Percentiles rank a stretch among this genome's conserved stretches.
Evolutionary conservation across 306 rosid species (phyloP).

Genomic region (Casuarina glauca): DNA sequence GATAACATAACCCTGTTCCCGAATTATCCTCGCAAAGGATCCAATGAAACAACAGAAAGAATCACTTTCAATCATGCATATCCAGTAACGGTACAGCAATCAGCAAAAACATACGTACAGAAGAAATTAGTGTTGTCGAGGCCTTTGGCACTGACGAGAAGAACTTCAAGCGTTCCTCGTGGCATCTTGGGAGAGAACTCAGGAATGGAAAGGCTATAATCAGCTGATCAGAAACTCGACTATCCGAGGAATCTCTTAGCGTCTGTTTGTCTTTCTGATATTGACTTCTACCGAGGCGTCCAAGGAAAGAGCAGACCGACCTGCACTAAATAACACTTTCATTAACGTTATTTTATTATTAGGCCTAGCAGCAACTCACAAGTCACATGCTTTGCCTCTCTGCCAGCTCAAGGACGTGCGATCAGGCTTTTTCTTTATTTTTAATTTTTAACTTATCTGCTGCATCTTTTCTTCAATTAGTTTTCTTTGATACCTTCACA

Average conservation of each 20-base stretch:
- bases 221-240: background rate
- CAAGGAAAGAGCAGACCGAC: no score
- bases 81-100: no score
- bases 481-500: no score
- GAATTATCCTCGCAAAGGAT: no score
- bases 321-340: no score
- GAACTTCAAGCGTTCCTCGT: constrained; percentile 49
- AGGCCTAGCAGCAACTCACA: background rate
- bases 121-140: constrained; percentile 30
- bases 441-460: no score
- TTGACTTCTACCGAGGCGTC: background rate
- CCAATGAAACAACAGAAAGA: no score
- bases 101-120: constrained; percentile 14
- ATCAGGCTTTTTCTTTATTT: no score
- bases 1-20: no score
- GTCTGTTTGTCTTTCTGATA: background rate
- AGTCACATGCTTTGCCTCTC: background rate
- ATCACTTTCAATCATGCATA: no score
- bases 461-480: no score
- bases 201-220: background rate
- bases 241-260: background rate
- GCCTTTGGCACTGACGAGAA: constrained; percentile 37
- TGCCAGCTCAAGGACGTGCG: background rate
- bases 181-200: constrained; percentile 30
- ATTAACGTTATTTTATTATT: no score